phyloP scores from a whole-genome alignment of 345 rosid species.

The Gossypium rotundifolium region DNA sequence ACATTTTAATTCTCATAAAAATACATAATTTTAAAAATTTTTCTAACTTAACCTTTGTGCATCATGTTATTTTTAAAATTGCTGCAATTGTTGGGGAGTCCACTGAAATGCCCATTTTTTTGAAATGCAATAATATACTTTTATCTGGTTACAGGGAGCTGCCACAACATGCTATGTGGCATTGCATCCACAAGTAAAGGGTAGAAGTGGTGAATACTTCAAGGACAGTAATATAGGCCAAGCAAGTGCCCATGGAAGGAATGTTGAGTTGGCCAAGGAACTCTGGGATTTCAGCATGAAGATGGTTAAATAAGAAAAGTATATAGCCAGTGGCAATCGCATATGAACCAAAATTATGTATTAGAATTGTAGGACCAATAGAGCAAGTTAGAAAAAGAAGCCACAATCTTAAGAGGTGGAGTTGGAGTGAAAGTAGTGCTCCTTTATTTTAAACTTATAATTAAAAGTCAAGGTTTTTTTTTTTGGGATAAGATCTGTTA shows the following conservation, averaged over 20 bases:
- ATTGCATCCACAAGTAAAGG: constrained; percentile 48
- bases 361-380: no score
- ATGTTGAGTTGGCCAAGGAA: constrained; percentile 38
- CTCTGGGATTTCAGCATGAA: constrained; percentile 59
- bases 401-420: no score
- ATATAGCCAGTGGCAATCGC: background rate
- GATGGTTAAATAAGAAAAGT: constrained; percentile 20
- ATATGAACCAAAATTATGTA: background rate
- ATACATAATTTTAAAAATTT: no score
- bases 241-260: constrained; percentile 25
- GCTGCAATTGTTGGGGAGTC: background rate
- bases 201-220: constrained; percentile 47
- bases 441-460: no score
- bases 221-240: constrained; percentile 33
- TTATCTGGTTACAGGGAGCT: constrained; percentile 40
- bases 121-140: background rate
- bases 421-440: no score
- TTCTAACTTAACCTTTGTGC: no score
- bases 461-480: no score
- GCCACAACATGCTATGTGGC: constrained; percentile 63
- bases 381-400: no score
- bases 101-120: background rate
- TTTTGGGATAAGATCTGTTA: no score
- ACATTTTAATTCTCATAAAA: no score
- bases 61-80: no score